Conservation (phyloP, 495 filamentous ascomycete genomes). For the Penicillium subrubescens region DNA sequence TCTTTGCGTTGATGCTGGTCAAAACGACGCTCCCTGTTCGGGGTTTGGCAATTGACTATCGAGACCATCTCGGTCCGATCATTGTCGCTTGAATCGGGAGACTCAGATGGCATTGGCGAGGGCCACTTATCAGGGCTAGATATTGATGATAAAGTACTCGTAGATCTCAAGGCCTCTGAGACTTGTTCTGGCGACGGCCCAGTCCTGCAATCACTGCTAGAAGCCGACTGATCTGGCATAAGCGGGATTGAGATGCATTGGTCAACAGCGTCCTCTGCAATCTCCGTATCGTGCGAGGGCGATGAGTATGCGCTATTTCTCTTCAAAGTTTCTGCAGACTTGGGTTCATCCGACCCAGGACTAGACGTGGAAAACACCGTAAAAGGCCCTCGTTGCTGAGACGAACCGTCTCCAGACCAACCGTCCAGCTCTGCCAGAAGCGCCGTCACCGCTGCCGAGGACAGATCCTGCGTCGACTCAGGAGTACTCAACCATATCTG, state of each 20-base stretch:
- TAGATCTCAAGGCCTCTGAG: background rate
- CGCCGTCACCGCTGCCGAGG: conserved; percentile 23
- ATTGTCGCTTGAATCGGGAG: background rate
- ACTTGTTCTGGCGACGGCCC: background rate
- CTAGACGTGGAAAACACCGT: conserved; percentile 27
- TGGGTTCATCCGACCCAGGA: background rate
- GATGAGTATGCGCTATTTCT: background rate
- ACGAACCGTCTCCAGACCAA: conserved; percentile 18
- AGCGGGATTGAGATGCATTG: background rate
- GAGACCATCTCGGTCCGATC: background rate
- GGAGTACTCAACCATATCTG: conserved; percentile 16
- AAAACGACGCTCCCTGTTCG: background rate
- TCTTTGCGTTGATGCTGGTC: background rate
- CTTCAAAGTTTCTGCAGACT: background rate
- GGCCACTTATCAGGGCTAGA: background rate
- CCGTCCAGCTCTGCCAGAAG: conserved; percentile 24
- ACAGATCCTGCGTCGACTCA: conserved; percentile 11
- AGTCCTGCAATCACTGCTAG: too few species aligned
- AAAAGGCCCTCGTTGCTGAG: conserved; percentile 27
- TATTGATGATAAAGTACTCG: background rate
- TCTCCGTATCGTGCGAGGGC: background rate
- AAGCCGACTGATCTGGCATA: background rate
- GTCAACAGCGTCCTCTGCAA: background rate
- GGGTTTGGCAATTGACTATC: background rate
- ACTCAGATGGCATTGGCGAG: background rate